A percentile compares a stretch with the other conserved stretches of the same genome.
Evolutionary conservation across 2,329 filamentous ascomycete genomes (phyloP).

Genomic region (Colletotrichum sp.): DNA sequence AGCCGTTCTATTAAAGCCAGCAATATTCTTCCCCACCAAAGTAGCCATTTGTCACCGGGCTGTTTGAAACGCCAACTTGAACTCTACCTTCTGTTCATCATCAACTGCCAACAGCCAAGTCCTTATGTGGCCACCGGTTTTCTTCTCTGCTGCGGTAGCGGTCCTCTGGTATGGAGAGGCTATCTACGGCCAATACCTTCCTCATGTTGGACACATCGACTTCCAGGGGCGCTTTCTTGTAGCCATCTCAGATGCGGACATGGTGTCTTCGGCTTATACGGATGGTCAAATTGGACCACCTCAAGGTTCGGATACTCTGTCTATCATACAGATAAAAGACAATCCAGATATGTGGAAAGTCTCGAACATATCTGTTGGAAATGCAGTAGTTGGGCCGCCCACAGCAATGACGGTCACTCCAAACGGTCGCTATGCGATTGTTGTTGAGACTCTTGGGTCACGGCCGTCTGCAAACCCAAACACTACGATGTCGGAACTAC

Average conservation of each 20-base stretch:
- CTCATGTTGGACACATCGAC: neutral
- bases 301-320: neutral
- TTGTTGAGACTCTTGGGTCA: neutral
- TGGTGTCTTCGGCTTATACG: neutral
- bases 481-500: neutral
- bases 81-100: neutral
- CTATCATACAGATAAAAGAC: neutral
- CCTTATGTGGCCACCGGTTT: neutral
- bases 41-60: too few species aligned
- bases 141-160: neutral
- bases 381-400: neutral
- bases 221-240: neutral
- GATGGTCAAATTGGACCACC: neutral
- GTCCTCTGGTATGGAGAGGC: neutral
- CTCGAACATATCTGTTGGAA: neutral
- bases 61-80: neutral
- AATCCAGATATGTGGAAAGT: neutral
- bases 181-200: neutral
- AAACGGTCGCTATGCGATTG: neutral
- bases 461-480: neutral
- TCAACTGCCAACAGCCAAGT: neutral
- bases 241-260: neutral
- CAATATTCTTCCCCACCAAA: too few species aligned
- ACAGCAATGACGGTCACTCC: neutral
- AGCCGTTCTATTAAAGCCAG: too few species aligned